A percentile compares a stretch with the other conserved stretches of the same genome.
Evolutionary conservation across 1,139 yeast genomes (phyloP).

Genomic region (Pichia sp.): DNA sequence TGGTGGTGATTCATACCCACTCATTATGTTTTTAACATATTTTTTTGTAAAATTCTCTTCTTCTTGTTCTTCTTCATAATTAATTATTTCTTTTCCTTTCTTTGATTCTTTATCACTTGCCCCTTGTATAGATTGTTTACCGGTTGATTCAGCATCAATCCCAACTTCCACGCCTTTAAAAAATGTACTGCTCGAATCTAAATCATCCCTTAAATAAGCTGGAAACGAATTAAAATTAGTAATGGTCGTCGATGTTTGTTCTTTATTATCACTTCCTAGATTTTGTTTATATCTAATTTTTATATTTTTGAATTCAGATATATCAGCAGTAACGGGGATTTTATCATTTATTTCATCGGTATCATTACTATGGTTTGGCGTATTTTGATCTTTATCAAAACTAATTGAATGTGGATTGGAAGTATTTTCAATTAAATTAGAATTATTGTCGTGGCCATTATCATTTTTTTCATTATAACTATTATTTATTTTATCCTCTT

Average conservation of each 20-base stretch:
- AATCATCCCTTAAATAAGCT: neutral
- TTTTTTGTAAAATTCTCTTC: conserved; percentile 1
- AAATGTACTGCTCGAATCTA: conserved; percentile 2
- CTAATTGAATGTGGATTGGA: no score
- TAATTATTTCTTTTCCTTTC: neutral
- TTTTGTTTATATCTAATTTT: conserved; percentile 16
- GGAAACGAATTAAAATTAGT: neutral
- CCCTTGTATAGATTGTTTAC: neutral
- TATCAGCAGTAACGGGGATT: conserved; percentile 3
- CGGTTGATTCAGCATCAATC: conserved; percentile 16
- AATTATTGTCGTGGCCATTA: no score
- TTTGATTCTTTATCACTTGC: no score
- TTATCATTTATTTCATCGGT: neutral
- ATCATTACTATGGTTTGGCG: neutral
- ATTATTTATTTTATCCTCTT: neutral
- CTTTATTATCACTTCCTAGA: conserved; percentile 2
- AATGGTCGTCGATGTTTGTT: neutral
- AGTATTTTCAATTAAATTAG: no score
- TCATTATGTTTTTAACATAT: conserved; percentile 12
- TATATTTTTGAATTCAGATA: conserved; percentile 9
- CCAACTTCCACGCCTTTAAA: conserved; percentile 4
- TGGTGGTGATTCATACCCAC: conserved; percentile 21
- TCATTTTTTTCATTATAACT: neutral
- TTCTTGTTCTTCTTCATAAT: neutral
- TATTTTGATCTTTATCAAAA: no score